phyloP scores from a whole-genome alignment of 148 eudicot species.

The Fagopyrum esculentum region DNA sequence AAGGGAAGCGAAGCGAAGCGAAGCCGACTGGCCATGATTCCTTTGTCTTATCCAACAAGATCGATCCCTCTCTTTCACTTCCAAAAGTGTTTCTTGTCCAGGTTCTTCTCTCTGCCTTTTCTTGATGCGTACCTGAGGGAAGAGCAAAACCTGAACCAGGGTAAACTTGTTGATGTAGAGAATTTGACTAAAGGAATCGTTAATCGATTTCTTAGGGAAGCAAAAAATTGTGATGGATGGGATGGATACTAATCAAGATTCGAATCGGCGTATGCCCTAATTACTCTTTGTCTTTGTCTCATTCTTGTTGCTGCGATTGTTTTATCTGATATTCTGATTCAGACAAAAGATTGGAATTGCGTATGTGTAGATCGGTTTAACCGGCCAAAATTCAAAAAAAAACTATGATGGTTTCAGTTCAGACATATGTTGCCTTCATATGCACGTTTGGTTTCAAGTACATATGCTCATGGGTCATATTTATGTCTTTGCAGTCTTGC shows the following conservation, averaged over 20 bases:
- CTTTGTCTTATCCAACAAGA: not conserved
- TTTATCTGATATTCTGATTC: not conserved
- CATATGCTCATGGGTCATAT: no score
- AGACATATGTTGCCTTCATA: no score
- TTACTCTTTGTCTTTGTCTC: not conserved
- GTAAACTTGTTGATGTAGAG: not conserved
- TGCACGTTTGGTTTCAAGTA: no score
- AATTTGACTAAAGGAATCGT: not conserved
- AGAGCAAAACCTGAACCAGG: no score
- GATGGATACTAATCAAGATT: conserved; percentile 38
- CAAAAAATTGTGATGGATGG: conserved; percentile 35
- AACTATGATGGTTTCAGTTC: no score
- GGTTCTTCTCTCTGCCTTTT: no score
- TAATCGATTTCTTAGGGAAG: not conserved
- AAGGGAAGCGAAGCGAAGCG: not conserved
- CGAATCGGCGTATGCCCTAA: conserved; percentile 42
- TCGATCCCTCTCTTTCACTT: not conserved
- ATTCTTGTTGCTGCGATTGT: not conserved
- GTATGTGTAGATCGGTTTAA: no score
- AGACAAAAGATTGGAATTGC: not conserved
- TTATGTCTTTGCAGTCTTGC: no score
- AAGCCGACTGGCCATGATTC: not conserved
- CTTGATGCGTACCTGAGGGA: no score
- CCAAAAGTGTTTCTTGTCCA: not conserved
- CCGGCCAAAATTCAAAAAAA: no score